Evolutionary conservation across 139 green algal genomes (phyloP).

Genomic region (Chlorella sorokiniana): DNA sequence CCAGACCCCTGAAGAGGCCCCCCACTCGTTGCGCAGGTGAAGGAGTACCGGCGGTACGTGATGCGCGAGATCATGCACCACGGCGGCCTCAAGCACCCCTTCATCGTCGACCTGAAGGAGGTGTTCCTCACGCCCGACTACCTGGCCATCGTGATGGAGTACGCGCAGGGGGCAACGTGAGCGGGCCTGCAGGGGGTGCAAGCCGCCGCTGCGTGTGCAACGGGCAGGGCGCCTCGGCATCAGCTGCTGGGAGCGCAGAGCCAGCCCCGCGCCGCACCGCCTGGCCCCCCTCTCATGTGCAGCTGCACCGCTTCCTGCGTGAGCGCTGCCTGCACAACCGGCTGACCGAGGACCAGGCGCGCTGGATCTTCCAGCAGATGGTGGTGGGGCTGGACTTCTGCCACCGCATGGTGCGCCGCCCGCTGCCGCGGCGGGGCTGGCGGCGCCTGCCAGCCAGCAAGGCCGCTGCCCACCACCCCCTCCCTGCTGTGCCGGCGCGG

Average conservation of each 20-base stretch:
- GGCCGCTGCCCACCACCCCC: too few relatives aligned
- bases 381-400: constrained; percentile 65
- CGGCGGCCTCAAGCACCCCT: constrained; percentile 56
- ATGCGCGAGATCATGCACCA: constrained; percentile 66
- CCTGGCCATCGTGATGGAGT: constrained; percentile 70
- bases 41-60: constrained; percentile 51
- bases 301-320: constrained; percentile 41
- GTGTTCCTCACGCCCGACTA: constrained; percentile 58
- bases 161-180: constrained; percentile 73
- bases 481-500: background rate
- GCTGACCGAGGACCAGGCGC: constrained; percentile 48
- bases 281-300: background rate
- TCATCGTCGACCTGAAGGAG: constrained; percentile 53
- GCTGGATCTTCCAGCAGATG: constrained; percentile 72
- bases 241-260: too few relatives aligned
- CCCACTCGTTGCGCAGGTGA: constrained; percentile 19
- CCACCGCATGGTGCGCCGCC: constrained; percentile 46
- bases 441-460: background rate
- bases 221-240: too few relatives aligned
- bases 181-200: background rate
- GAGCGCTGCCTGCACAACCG: constrained; percentile 35
- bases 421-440: too few relatives aligned
- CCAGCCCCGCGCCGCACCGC: background rate
- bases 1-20: too few relatives aligned
- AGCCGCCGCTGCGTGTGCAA: background rate